phyloP scores from a whole-genome alignment of 768 basidiomycete genomes.

The Pleurotus platypus region DNA sequence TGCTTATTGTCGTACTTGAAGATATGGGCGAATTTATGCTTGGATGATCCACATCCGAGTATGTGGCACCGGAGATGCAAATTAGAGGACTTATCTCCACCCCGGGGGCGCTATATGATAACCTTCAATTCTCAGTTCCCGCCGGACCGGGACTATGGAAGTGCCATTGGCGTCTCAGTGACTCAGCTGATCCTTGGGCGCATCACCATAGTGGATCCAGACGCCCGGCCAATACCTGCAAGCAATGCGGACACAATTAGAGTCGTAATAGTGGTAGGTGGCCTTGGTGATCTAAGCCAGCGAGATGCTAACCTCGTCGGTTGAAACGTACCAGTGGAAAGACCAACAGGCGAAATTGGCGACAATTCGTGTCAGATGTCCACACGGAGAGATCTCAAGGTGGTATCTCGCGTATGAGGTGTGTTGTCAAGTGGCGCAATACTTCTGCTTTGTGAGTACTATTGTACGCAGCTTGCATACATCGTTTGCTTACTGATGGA shows the following conservation, averaged over 20 bases:
- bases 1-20: background rate
- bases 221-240: background rate
- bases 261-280: background rate
- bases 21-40: background rate
- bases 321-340: background rate
- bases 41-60: background rate
- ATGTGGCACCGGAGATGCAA: background rate
- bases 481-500: too few species aligned
- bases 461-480: too few species aligned
- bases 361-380: background rate
- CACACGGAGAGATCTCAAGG: background rate
- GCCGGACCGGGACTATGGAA: background rate
- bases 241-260: background rate
- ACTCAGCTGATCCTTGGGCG: background rate
- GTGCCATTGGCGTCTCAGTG: background rate
- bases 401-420: conserved; percentile 1
- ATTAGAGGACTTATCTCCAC: background rate
- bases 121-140: background rate
- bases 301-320: too few species aligned
- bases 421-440: background rate
- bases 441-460: background rate
- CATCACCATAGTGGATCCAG: background rate
- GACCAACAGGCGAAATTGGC: background rate
- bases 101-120: background rate
- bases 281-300: background rate